Evolutionary conservation across 805 yeast species (phyloP).

Genomic region (Kodamaea laetipori): DNA sequence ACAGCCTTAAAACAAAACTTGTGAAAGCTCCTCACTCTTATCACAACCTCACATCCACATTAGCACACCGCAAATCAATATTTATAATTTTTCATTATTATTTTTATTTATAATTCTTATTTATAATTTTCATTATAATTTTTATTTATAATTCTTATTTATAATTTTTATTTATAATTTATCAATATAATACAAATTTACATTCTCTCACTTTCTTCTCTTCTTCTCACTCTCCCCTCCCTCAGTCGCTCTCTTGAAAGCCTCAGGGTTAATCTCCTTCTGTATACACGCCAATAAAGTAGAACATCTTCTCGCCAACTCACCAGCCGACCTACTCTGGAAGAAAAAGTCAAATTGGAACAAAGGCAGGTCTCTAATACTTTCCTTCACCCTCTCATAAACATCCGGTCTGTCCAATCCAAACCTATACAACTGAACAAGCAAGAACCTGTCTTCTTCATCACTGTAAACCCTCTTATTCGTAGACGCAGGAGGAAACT

Average conservation of each 20-base stretch:
- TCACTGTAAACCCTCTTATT: constrained; percentile 71
- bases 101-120: no score
- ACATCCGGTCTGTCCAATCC: constrained; percentile 81
- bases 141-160: no score
- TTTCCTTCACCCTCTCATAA: constrained; percentile 75
- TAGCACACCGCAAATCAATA: no score
- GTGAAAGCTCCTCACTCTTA: no score
- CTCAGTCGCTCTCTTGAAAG: constrained; percentile 8
- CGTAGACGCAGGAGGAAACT: constrained; percentile 69
- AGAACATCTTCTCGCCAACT: constrained; percentile 77
- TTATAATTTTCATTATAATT: no score
- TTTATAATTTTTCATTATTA: no score
- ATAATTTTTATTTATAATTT: no score
- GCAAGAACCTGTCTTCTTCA: constrained; percentile 86
- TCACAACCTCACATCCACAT: no score
- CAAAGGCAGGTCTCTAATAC: constrained; percentile 70
- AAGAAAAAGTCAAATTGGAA: constrained; percentile 89
- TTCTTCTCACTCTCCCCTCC: constrained; percentile 12
- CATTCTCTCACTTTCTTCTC: constrained; percentile 9
- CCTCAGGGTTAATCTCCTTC: constrained; percentile 50
- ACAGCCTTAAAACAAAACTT: no score
- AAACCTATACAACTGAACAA: constrained; percentile 74
- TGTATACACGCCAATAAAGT: constrained; percentile 75
- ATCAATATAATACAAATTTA: no score
- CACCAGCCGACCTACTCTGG: constrained; percentile 74